Evolutionary conservation across 371 early-diverging fungal species (phyloP).

Genomic region (Mucor velutinosus): DNA sequence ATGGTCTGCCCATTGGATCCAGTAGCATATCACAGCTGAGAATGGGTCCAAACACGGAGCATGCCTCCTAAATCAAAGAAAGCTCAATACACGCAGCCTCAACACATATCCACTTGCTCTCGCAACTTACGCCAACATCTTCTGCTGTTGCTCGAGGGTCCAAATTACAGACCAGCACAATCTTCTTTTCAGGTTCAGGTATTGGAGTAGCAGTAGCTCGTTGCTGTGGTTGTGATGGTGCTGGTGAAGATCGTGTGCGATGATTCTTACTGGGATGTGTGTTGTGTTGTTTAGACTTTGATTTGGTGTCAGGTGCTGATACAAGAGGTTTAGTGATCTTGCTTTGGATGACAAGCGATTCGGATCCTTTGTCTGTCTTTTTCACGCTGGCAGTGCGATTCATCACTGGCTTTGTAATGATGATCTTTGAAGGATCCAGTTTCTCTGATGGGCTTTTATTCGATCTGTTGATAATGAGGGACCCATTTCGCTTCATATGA

Average conservation of each 20-base stretch:
- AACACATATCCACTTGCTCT: too few species aligned
- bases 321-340: not conserved
- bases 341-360: slow-evolving; percentile 4
- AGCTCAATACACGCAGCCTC: too few species aligned
- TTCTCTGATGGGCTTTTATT: not conserved
- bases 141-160: slow-evolving; percentile 62
- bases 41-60: slow-evolving; percentile 42
- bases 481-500: not conserved
- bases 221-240: not conserved
- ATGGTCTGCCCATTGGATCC: slow-evolving; percentile 44
- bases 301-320: not conserved
- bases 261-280: not conserved
- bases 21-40: slow-evolving; percentile 39
- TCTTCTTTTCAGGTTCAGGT: slow-evolving; percentile 19
- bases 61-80: slow-evolving; percentile 23
- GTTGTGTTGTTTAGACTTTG: not conserved
- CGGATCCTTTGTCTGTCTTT: not conserved
- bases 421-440: slow-evolving; percentile 16
- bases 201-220: not conserved
- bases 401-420: slow-evolving; percentile 19
- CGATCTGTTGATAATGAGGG: not conserved
- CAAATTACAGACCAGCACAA: slow-evolving; percentile 56
- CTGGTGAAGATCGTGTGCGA: not conserved
- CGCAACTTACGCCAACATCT: slow-evolving; percentile 54
- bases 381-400: not conserved